Percentiles rank a stretch among this genome's conserved stretches.
Conservation (phyloP, 805 yeast species). For the Henningerozyma blattae region DNA sequence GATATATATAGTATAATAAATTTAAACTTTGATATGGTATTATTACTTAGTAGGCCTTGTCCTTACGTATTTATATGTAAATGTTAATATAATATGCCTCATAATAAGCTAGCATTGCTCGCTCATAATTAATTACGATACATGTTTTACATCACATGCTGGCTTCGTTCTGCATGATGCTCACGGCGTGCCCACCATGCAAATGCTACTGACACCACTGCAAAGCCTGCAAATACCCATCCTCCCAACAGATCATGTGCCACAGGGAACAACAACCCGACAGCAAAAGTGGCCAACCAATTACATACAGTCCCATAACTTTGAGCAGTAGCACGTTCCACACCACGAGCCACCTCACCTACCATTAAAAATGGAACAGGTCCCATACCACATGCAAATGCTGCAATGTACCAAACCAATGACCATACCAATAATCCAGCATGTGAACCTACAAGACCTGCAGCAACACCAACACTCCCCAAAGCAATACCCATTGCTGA, state of each 20-base stretch:
- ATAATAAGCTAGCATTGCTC: no score
- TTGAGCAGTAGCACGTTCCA: slow-evolving; percentile 77
- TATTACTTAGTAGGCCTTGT: no score
- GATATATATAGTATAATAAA: no score
- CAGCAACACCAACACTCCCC: slow-evolving; percentile 48
- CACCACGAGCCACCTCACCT: slow-evolving; percentile 74
- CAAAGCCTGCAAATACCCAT: slow-evolving; percentile 62
- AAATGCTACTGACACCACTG: no score
- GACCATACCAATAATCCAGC: slow-evolving; percentile 46
- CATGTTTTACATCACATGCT: no score
- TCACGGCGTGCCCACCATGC: no score
- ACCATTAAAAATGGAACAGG: slow-evolving; percentile 89
- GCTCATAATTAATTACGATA: no score
- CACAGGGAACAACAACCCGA: slow-evolving; percentile 74
- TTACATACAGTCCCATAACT: slow-evolving; percentile 85
- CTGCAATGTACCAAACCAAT: slow-evolving; percentile 61
- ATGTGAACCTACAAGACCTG: slow-evolving; percentile 43
- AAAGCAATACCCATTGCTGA: slow-evolving; percentile 63
- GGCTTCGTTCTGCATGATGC: no score
- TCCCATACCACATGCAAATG: slow-evolving; percentile 87
- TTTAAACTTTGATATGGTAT: no score
- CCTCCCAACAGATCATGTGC: slow-evolving; percentile 60
- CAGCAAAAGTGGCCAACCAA: slow-evolving; percentile 79
- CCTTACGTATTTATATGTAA: no score
- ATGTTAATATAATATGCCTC: no score